Conservation (phyloP, 176 grass and related monocot species). For the Metroxylon sagu region DNA sequence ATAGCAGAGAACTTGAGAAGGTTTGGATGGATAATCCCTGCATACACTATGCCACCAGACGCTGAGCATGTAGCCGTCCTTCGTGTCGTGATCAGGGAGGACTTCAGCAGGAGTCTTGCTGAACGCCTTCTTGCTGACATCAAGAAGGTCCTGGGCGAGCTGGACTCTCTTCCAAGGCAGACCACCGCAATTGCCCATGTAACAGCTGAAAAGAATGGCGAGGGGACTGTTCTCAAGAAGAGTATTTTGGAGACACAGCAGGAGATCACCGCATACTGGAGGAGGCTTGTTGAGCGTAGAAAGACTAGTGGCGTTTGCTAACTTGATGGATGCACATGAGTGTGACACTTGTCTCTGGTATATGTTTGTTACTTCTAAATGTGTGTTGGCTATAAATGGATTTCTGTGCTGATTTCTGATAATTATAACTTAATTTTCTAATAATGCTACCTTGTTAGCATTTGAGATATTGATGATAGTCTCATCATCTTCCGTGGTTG, state of each 20-base stretch:
- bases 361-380: too few relatives aligned
- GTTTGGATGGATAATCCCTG: constrained; percentile 80
- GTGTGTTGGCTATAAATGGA: too few relatives aligned
- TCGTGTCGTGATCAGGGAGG: constrained; percentile 77
- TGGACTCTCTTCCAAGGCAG: constrained; percentile 26
- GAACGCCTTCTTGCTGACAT: constrained; percentile 49
- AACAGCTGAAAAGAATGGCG: background rate
- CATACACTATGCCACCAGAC: constrained; percentile 72
- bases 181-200: constrained; percentile 15
- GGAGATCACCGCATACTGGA: constrained; percentile 17
- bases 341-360: background rate
- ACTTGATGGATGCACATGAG: background rate
- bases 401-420: too few relatives aligned
- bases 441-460: too few relatives aligned
- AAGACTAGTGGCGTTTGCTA: constrained; percentile 47
- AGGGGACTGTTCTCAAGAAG: constrained; percentile 18
- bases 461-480: too few relatives aligned
- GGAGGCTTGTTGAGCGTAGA: constrained; percentile 23
- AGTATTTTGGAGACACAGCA: constrained; percentile 33
- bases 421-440: too few relatives aligned
- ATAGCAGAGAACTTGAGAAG: constrained; percentile 57
- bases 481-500: too few relatives aligned
- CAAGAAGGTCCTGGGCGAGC: constrained; percentile 39
- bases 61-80: constrained; percentile 64
- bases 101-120: constrained; percentile 53